These are phyloP conservation scores for Abortiporus biennis DNA, from an alignment of 1,284 basidiomycete genomes.

Conservation along the genomic window DNA sequence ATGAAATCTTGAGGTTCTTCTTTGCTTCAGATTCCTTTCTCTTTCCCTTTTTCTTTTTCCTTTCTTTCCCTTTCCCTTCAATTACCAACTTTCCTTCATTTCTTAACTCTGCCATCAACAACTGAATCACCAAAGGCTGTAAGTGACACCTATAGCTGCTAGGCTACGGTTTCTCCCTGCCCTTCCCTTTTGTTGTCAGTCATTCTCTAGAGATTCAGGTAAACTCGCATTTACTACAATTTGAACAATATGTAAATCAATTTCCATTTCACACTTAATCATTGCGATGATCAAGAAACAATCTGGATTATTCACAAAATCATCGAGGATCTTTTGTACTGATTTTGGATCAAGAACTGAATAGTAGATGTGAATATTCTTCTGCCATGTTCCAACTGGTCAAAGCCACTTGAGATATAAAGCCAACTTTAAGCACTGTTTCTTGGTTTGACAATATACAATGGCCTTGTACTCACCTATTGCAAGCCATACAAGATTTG, in stretches of 20 bases:
- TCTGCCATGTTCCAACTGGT: neutral
- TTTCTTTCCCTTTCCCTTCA: no score
- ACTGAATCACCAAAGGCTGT: no score
- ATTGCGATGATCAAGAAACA: slow-evolving; percentile 18
- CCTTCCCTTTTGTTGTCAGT: slow-evolving; percentile 18
- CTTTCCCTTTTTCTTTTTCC: no score
- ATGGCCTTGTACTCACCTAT: slow-evolving; percentile 14
- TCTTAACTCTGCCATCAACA: no score
- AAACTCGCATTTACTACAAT: slow-evolving; percentile 19
- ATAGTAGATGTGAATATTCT: neutral
- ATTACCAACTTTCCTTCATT: no score
- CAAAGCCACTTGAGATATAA: neutral
- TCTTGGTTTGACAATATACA: slow-evolving; percentile 24
- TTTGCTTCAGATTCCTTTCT: neutral
- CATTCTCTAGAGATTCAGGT: slow-evolving; percentile 12
- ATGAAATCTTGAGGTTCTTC: no score
- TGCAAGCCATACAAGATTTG: slow-evolving; percentile 24
- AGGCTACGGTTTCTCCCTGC: slow-evolving; percentile 3
- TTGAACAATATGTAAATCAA: slow-evolving; percentile 18
- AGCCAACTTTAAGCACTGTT: slow-evolving; percentile 14
- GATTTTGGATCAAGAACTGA: neutral
- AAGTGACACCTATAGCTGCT: neutral
- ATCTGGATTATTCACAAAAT: slow-evolving; percentile 15
- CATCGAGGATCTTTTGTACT: neutral
- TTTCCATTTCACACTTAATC: slow-evolving; percentile 19